Evolutionary conservation across 2,329 filamentous ascomycete species (phyloP).

Genomic region (Fusarium nodosum): DNA sequence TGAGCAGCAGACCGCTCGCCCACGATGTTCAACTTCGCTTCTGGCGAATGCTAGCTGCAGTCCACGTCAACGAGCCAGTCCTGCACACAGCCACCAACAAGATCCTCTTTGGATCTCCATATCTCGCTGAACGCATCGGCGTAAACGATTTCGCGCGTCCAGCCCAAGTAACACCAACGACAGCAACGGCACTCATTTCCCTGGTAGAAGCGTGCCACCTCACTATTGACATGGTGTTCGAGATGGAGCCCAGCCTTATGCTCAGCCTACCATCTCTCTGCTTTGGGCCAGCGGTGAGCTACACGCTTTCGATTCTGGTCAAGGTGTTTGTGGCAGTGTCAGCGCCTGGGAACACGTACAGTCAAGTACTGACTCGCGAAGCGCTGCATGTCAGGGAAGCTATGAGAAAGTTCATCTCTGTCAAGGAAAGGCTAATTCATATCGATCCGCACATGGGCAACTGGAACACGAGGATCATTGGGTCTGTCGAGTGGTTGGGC

Average conservation of each 20-base stretch:
- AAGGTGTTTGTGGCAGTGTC: conserved; percentile 36
- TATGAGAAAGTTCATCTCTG: conserved; percentile 23
- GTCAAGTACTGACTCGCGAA: conserved; percentile 13
- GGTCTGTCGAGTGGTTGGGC: conserved; percentile 34
- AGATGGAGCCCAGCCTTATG: conserved; percentile 16
- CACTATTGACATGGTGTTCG: conserved; percentile 21
- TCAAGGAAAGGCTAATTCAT: conserved; percentile 23
- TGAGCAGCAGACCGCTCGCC: conserved; percentile 24
- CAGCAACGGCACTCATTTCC: conserved; percentile 16
- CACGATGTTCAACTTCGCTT: conserved; percentile 21
- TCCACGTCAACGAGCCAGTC: conserved; percentile 26
- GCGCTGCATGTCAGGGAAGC: conserved; percentile 23
- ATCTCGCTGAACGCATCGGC: conserved; percentile 27
- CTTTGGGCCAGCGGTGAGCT: conserved; percentile 35
- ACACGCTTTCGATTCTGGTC: conserved; percentile 36
- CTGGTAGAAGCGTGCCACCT: conserved; percentile 34
- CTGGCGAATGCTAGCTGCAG: conserved; percentile 25
- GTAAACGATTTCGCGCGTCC: conserved; percentile 29
- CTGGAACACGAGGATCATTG: conserved; percentile 40
- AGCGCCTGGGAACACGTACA: conserved; percentile 35
- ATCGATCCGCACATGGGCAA: conserved; percentile 36
- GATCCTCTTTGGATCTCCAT: conserved; percentile 26
- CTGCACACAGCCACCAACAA: conserved; percentile 35
- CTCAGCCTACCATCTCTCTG: conserved; percentile 31
- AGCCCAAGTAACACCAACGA: conserved; percentile 1